Evolutionary conservation across 2,329 filamentous ascomycete genomes (phyloP), one percentile per base, ranked within the genome.

Genomic region (Calycina herbarum): DNA sequence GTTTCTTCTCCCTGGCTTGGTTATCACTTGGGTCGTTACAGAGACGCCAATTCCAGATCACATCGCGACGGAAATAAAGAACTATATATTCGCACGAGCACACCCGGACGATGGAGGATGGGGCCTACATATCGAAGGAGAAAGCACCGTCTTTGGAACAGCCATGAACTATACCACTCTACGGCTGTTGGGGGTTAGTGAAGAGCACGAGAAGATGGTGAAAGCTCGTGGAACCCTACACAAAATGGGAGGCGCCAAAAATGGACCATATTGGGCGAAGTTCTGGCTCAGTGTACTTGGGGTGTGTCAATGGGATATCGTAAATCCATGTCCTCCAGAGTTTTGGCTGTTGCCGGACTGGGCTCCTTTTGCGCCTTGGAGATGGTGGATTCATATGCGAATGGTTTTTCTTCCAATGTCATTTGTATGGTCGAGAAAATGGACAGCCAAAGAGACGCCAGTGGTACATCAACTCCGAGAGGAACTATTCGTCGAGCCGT

Each of bases 351-450:
- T 97, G 3, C 94, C 94, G 0, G 92, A 97, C 77, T 97, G 93
- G 93, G 85, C 93, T 2, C 94, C 94, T 0, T 85, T 97, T 74
- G 88, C 93, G 5, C 94, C 94, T 0, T 96, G 93, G 93, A 83
- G 93, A 70, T 97, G 94, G 94, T 97, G 94, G 94, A 92, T 98
- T 73, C 95, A 99, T 73, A 97, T 97, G 78, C 92, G 95, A n/a
- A 88, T 91, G 78, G 94, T 99, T n/a, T 97, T 94, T 74, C 77
- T 97, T 59, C 90, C 94, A 5, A 97, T 98, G 93, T 88, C 90
- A 0, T 97, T 91, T 75, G 78, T 98, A 54, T 97, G 91, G 81
- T 96, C 93, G 0, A 93, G 90, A 80, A 84, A 84, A 69, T 97
- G 92, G 88, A 85, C 83, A 33, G 90, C 90, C 70, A 90, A 92